These are phyloP conservation scores for Lasiodiplodia sp. DNA, from an alignment of 2,329 filamentous ascomycete species.

Conservation along the genomic window DNA sequence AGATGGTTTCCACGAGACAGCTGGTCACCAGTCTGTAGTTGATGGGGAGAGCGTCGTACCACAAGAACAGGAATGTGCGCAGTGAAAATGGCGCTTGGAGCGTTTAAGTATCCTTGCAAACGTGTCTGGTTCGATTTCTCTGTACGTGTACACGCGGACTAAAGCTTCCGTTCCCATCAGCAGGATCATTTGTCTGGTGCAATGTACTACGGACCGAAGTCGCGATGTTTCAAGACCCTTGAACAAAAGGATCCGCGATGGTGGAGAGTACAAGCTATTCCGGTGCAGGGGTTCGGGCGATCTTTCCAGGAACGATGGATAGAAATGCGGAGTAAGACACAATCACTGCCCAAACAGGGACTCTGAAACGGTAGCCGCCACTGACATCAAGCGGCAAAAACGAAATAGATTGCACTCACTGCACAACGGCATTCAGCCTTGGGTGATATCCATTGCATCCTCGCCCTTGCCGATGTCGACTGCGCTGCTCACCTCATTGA, in stretches of 20 bases:
- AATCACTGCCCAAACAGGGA: background rate
- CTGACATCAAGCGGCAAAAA: constrained; percentile 4
- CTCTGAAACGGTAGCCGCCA: background rate
- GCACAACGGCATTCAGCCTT: constrained; percentile 21
- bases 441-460: constrained; percentile 21
- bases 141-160: background rate
- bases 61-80: background rate
- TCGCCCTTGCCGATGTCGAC: constrained; percentile 69
- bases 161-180: background rate
- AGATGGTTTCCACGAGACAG: background rate
- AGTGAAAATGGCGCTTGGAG: background rate
- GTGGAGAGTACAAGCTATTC: background rate
- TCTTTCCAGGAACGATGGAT: constrained; percentile 6
- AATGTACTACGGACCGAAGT: background rate
- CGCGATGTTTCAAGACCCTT: background rate
- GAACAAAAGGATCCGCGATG: constrained; percentile 6
- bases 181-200: background rate
- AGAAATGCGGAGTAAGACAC: background rate
- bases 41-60: background rate
- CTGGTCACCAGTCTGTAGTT: background rate
- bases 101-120: background rate
- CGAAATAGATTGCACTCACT: constrained; percentile 11
- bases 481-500: constrained; percentile 85
- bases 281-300: constrained; percentile 5
- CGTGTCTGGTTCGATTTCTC: background rate